A percentile compares a stretch with the other conserved stretches of the same genome.
phyloP scores from a whole-genome alignment of 371 early-diverging fungal species.

The Capillidium heterosporum region DNA sequence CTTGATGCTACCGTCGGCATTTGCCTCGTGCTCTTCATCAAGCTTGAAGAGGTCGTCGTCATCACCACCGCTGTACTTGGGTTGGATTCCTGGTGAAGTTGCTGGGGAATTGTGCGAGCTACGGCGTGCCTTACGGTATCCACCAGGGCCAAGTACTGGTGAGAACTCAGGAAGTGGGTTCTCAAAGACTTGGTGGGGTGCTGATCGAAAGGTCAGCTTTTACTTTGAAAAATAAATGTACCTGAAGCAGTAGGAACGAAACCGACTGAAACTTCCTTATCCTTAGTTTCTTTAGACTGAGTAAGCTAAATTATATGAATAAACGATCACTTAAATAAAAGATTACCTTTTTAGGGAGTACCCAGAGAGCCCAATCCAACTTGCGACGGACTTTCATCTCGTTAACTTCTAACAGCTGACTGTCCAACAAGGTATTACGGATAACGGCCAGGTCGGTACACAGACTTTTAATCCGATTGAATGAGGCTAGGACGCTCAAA shows the following conservation, averaged over 20 bases:
- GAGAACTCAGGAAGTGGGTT: background rate
- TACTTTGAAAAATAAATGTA: background rate
- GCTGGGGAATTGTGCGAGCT: background rate
- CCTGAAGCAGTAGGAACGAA: background rate
- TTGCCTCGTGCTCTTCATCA: background rate
- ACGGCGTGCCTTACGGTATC: background rate
- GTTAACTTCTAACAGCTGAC: conserved; percentile 33
- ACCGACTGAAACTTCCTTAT: background rate
- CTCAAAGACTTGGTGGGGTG: background rate
- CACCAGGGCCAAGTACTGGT: background rate
- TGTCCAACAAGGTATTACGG: conserved; percentile 30
- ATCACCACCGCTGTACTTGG: background rate
- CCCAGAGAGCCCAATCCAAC: conserved; percentile 64
- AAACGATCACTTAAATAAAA: background rate
- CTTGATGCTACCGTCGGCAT: background rate
- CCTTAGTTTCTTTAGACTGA: background rate
- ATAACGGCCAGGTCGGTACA: conserved; percentile 41
- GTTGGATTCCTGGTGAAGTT: background rate
- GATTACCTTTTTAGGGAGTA: conserved; percentile 27
- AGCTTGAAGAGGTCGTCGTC: conserved; percentile 4
- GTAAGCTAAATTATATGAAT: background rate
- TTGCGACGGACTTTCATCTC: conserved; percentile 40
- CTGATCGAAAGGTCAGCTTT: too few relatives aligned
- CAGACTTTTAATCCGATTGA: conserved; percentile 67
- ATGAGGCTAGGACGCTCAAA: conserved; percentile 49